phyloP scores from a whole-genome alignment of 2,329 filamentous ascomycete genomes.

The Stagonosporopsis chrysanthemi region DNA sequence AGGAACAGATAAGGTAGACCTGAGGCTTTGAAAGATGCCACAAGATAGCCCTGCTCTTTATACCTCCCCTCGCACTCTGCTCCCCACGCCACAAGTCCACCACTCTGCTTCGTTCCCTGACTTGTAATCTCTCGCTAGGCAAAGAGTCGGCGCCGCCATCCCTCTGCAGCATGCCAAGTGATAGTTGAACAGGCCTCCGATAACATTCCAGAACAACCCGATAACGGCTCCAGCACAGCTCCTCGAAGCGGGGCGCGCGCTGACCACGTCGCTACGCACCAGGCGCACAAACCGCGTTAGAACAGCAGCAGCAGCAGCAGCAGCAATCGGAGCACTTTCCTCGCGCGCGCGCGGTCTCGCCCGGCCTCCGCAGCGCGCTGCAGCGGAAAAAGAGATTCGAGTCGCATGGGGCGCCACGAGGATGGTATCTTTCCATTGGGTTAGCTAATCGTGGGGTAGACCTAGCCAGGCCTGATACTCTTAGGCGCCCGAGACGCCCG shows the following conservation, averaged over 20 bases:
- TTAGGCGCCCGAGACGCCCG: slow-evolving; percentile 9
- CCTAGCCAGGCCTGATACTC: neutral
- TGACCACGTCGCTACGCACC: neutral
- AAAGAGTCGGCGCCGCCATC: slow-evolving; percentile 1
- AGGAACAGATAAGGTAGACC: neutral
- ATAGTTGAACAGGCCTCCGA: slow-evolving; percentile 9
- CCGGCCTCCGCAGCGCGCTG: neutral
- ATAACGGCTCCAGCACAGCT: neutral
- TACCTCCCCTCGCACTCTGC: neutral
- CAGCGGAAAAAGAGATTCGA: neutral
- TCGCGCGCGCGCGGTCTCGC: neutral
- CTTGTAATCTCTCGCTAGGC: slow-evolving; percentile 14
- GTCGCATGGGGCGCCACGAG: slow-evolving; percentile 2
- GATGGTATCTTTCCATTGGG: slow-evolving; percentile 14
- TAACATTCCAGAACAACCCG: neutral
- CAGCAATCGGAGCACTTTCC: slow-evolving; percentile 5
- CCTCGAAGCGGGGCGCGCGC: neutral
- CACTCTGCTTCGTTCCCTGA: slow-evolving; percentile 1
- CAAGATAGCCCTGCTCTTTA: slow-evolving; percentile 4
- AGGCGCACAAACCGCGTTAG: neutral
- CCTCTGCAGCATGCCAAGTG: slow-evolving; percentile 8
- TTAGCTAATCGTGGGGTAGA: slow-evolving; percentile 17
- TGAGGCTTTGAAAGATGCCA: slow-evolving; percentile 3
- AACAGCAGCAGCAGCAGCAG: neutral
- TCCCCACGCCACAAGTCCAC: neutral